Percentiles rank a stretch among this genome's conserved stretches.
Conservation (phyloP, 148 eudicot species). For the Chenopodium quinoa region DNA sequence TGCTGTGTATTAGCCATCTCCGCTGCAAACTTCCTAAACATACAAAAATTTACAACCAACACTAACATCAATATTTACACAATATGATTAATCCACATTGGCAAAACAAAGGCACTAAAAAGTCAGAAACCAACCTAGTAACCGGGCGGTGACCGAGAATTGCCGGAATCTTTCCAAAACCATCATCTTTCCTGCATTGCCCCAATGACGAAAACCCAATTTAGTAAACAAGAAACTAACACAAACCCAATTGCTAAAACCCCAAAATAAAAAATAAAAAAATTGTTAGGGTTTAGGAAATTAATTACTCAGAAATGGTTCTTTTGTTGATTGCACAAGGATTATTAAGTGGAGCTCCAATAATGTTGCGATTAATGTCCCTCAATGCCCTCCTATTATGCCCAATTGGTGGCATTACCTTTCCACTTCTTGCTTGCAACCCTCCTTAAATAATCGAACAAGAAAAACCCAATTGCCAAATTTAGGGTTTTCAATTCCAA, state of each 20-base stretch:
- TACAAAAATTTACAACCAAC: conserved; percentile 14
- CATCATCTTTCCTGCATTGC: conserved; percentile 42
- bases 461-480: conserved; percentile 18
- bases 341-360: conserved; percentile 43
- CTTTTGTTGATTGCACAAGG: conserved; percentile 44
- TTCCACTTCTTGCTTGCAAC: conserved; percentile 42
- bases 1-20: conserved; percentile 44
- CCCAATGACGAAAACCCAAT: conserved; percentile 8
- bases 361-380: conserved; percentile 48
- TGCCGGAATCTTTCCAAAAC: conserved; percentile 32
- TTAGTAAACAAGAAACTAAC: conserved; percentile 4
- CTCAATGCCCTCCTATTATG: conserved; percentile 65
- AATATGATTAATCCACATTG: conserved; percentile 14
- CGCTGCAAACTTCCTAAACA: conserved; percentile 62
- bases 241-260: conserved; percentile 2
- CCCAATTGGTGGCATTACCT: conserved; percentile 46
- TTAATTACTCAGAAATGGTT: conserved; percentile 47
- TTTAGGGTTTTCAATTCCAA: conserved; percentile 28
- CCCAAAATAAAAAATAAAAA: background rate
- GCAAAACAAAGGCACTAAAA: background rate
- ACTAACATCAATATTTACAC: conserved; percentile 9
- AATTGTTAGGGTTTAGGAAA: conserved; percentile 23
- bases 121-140: conserved; percentile 52
- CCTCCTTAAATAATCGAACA: conserved; percentile 29
- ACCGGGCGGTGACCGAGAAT: conserved; percentile 54